Base-by-base conservation (phyloP, 2,329 filamentous ascomycete genomes). In the Emericellopsis cladophorae region DNA sequence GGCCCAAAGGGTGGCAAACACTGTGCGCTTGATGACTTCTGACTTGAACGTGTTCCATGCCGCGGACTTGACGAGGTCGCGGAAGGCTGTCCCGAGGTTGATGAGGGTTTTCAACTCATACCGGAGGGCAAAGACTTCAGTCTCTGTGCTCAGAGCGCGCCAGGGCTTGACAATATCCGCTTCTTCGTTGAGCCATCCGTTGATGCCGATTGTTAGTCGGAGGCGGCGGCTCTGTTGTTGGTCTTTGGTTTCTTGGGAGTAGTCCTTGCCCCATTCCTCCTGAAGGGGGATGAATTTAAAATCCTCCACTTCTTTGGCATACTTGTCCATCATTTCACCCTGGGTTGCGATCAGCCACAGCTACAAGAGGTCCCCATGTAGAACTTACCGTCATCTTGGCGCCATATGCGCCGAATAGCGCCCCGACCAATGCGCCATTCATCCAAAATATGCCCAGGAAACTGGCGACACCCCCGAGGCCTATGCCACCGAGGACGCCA, bases 361-460 rank as follows among this genome's bases (percentile, higher is more conserved):
- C 12, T n/a, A 10, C 14, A 2, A 15, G 5, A 14, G 4, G n/a
- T 15, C 12, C 1, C 22, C 7, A 14, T 21, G 2, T 9, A 3
- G 4, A 21, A 48, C 61, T 45, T 49, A 65, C 67, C 35, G 73
- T 79, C 74, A 79, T 79, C 51, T 81, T 79, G 0, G 84, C 89
- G 3, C 89, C 89, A 51, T 89, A 93, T 0, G 88, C 89, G 1
- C 89, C 89, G 54, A 95, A 95, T 0, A 95, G 64, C 11, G 85
- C 80, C 0, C 89, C 89, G 1, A 95, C 85, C 4, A 95, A 67
- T 1, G 90, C 84, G 1, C 84, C 78, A 42, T 88, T 93, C 58
- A 89, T 84, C 51, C 87, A 89, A 47, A 95, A 79, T 12, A 89
- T 79, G 1, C 89, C 88, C 4, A 95, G 62, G 50, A 94, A 93